Conservation (phyloP, 441 rosid species). For the Gossypium trilobum region DNA sequence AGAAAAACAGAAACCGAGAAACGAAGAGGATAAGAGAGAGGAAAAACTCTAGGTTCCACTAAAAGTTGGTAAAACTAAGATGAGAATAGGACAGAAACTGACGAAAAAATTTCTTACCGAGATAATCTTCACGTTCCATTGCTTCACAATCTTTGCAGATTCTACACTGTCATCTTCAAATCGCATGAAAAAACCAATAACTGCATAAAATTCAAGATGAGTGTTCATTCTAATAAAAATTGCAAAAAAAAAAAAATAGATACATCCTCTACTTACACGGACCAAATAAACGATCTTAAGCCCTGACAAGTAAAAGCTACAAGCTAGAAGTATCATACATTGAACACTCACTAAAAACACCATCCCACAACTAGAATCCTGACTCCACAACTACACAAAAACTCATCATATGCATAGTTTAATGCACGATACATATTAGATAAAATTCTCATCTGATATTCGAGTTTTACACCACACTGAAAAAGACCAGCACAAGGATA, state of each 20-base stretch:
- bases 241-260: background rate
- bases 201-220: conserved; percentile 32
- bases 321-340: background rate
- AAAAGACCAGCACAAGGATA: background rate
- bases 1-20: background rate
- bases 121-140: conserved; percentile 91
- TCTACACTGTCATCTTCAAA: conserved; percentile 93
- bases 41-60: background rate
- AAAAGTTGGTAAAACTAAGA: background rate
- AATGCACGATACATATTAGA: background rate
- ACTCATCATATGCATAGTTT: background rate
- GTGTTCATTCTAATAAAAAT: background rate
- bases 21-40: background rate
- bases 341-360: background rate
- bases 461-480: background rate
- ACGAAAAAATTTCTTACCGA: conserved; percentile 43
- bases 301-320: background rate
- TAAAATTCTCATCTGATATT: background rate
- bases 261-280: background rate
- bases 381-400: conserved; percentile 1
- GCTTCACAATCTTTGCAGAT: conserved; percentile 82
- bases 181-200: conserved; percentile 77
- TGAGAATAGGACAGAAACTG: background rate
- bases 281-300: background rate
- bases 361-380: background rate